phyloP scores from a whole-genome alignment of 192 early-diverging fungal genomes.

The Coemansia sp. region DNA sequence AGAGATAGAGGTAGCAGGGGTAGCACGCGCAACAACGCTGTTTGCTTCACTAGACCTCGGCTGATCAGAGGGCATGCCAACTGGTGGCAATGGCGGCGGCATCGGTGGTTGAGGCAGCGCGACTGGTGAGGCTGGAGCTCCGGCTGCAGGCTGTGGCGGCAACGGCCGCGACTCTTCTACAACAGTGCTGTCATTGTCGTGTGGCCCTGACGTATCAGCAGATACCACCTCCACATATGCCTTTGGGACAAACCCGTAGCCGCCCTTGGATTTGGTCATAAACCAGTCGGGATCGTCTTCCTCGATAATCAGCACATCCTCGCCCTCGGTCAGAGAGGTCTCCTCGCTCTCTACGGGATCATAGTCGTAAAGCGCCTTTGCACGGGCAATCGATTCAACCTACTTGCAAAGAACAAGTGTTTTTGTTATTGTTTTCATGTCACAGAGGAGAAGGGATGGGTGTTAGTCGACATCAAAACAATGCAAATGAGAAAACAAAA shows the following conservation, averaged over 20 bases:
- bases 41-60: background rate
- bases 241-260: slow-evolving; percentile 83
- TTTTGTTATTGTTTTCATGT: background rate
- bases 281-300: slow-evolving; percentile 92
- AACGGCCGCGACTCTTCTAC: background rate
- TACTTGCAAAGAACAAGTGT: slow-evolving; percentile 9
- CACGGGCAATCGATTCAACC: slow-evolving; percentile 59
- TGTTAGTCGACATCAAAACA: background rate
- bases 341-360: slow-evolving; percentile 82
- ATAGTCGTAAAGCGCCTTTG: slow-evolving; percentile 79
- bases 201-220: background rate
- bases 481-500: background rate
- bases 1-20: background rate
- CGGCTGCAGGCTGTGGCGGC: background rate
- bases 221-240: slow-evolving; percentile 74
- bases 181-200: background rate
- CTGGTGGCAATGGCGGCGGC: slow-evolving; percentile 15
- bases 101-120: slow-evolving; percentile 6
- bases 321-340: slow-evolving; percentile 74
- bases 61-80: background rate
- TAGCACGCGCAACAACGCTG: background rate
- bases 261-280: slow-evolving; percentile 69
- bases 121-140: background rate
- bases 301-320: slow-evolving; percentile 73
- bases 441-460: background rate